Evolutionary conservation across 2,329 filamentous ascomycete genomes (phyloP).

Genomic region (Neurospora crassa): DNA sequence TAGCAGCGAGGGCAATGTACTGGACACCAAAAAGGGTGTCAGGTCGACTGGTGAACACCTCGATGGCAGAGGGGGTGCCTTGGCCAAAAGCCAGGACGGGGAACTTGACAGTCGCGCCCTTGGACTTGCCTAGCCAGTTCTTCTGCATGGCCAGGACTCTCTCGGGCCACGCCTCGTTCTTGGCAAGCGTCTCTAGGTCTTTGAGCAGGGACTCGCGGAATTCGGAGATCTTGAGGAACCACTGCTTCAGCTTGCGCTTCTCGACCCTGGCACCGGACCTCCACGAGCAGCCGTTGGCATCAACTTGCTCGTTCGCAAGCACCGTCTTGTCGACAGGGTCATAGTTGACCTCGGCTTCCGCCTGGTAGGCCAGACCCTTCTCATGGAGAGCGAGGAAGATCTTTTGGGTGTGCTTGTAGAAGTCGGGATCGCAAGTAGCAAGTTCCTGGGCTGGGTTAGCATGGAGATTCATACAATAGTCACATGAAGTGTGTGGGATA

Average conservation of each 20-base stretch:
- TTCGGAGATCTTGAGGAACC: constrained; percentile 79
- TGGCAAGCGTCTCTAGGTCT: constrained; percentile 57
- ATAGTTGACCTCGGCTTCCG: constrained; percentile 78
- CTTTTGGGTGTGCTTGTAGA: constrained; percentile 83
- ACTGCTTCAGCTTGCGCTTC: constrained; percentile 70
- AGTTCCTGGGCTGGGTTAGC: constrained; percentile 50
- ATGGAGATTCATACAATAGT: constrained; percentile 1
- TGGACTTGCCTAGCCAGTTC: constrained; percentile 80
- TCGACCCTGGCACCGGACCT: constrained; percentile 78
- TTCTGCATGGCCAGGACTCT: constrained; percentile 73
- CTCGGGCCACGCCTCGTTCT: constrained; percentile 66
- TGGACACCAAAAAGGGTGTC: constrained; percentile 85
- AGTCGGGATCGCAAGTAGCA: constrained; percentile 72
- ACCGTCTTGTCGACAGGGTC: constrained; percentile 86
- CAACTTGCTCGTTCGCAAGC: constrained; percentile 88
- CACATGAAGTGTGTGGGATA: constrained; percentile 16
- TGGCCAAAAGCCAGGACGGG: constrained; percentile 39
- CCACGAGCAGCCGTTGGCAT: constrained; percentile 77
- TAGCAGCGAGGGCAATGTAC: constrained; percentile 69
- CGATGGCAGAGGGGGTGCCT: constrained; percentile 39
- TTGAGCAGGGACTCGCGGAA: constrained; percentile 64
- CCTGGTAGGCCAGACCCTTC: constrained; percentile 70
- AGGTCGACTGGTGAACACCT: constrained; percentile 75
- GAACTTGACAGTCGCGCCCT: constrained; percentile 64
- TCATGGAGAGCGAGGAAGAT: constrained; percentile 72